Evolutionary conservation across 2,329 filamentous ascomycete species (phyloP).

Genomic region (Cladorrhinum sp.): DNA sequence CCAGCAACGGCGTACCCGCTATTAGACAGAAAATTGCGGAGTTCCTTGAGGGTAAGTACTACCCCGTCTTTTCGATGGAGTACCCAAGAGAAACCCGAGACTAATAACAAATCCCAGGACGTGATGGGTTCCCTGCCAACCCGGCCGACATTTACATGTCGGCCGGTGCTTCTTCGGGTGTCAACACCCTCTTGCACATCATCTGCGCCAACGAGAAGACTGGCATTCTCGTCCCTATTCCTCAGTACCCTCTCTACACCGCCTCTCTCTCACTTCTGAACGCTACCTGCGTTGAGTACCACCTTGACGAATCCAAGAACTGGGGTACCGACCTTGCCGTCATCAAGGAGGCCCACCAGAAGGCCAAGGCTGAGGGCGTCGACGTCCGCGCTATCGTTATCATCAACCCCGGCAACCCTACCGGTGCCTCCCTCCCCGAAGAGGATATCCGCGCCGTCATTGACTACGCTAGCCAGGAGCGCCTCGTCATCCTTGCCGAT

Average conservation of each 20-base stretch:
- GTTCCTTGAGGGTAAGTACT: constrained; percentile 76
- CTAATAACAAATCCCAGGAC: constrained; percentile 52
- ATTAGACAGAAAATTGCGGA: constrained; percentile 87
- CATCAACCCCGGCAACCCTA: constrained; percentile 98
- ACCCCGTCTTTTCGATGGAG: not conserved
- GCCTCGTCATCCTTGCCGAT: constrained; percentile 87
- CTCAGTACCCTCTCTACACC: constrained; percentile 97
- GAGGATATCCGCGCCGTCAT: constrained; percentile 81
- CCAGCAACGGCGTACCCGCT: constrained; percentile 81
- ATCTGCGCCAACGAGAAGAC: constrained; percentile 75
- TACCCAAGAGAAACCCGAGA: constrained; percentile 1
- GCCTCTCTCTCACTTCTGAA: constrained; percentile 84
- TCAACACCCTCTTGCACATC: constrained; percentile 88
- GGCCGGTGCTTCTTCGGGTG: constrained; percentile 86
- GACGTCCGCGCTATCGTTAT: constrained; percentile 92
- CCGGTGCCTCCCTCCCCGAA: constrained; percentile 77
- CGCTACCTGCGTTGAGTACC: constrained; percentile 86
- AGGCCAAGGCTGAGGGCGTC: constrained; percentile 71
- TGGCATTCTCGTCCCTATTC: constrained; percentile 90
- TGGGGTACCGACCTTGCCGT: constrained; percentile 87
- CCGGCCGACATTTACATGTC: constrained; percentile 84
- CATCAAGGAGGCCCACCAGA: constrained; percentile 69
- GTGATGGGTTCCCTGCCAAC: constrained; percentile 84
- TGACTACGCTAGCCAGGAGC: constrained; percentile 79
- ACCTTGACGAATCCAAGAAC: constrained; percentile 77